Conservation (phyloP, 805 yeast species). For the Hanseniaspora valbyensis region DNA sequence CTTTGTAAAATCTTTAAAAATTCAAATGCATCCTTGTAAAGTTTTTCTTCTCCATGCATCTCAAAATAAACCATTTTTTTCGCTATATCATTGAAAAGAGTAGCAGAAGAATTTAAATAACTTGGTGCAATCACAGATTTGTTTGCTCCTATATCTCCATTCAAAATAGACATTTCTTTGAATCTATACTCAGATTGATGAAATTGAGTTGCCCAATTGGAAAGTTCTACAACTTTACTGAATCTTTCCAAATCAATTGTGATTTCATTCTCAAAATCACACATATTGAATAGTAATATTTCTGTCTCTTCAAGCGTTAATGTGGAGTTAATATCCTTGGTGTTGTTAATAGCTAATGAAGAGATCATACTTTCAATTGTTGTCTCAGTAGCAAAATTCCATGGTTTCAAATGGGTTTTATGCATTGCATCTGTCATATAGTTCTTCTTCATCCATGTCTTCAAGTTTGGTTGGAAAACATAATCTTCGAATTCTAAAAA, state of each 20-base stretch:
- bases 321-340: background rate
- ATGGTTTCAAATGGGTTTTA: slow-evolving; percentile 6
- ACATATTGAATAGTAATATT: slow-evolving; percentile 10
- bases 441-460: slow-evolving; percentile 41
- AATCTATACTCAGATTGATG: slow-evolving; percentile 8
- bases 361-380: background rate
- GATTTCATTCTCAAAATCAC: slow-evolving; percentile 3
- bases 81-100: background rate
- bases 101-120: background rate
- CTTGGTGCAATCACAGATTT: background rate
- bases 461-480: slow-evolving; percentile 41
- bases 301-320: slow-evolving; percentile 10
- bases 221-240: background rate
- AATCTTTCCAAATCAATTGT: slow-evolving; percentile 5
- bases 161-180: slow-evolving; percentile 5
- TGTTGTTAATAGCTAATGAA: background rate
- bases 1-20: slow-evolving; percentile 1
- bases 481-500: slow-evolving; percentile 32
- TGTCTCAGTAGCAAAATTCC: background rate
- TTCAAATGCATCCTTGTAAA: slow-evolving; percentile 14
- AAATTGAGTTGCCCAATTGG: slow-evolving; percentile 8
- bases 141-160: background rate
- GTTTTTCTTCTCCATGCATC: slow-evolving; percentile 1
- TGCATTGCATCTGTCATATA: slow-evolving; percentile 19
- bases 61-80: slow-evolving; percentile 1